A percentile compares a stretch with the other conserved stretches of the same genome.
Conservation (phyloP, 2,329 filamentous ascomycete genomes). For the Aspergillus sp. region DNA sequence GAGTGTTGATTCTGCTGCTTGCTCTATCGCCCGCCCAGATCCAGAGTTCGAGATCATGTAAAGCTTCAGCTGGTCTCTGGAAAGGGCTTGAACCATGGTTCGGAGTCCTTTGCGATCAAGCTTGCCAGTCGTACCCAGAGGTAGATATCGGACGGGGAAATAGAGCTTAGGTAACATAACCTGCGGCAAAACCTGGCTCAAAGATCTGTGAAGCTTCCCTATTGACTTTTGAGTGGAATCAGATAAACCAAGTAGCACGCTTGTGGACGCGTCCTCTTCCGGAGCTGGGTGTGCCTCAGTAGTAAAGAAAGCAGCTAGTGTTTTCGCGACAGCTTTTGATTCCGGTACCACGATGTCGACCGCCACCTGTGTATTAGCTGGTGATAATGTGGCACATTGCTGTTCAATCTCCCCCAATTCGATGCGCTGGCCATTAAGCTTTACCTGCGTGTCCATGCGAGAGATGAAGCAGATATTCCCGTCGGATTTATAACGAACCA, state of each 20-base stretch:
- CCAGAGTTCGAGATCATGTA: constrained; percentile 28
- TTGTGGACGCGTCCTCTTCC: not conserved
- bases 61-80: constrained; percentile 31
- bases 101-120: constrained; percentile 42
- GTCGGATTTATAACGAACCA: constrained; percentile 37
- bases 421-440: constrained; percentile 47
- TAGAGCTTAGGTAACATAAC: constrained; percentile 48
- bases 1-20: constrained; percentile 31
- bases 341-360: constrained; percentile 44
- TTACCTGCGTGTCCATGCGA: constrained; percentile 36
- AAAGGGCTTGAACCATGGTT: constrained; percentile 36
- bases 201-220: constrained; percentile 25
- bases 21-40: constrained; percentile 24
- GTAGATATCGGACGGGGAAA: constrained; percentile 43
- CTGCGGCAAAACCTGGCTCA: constrained; percentile 34
- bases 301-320: constrained; percentile 37
- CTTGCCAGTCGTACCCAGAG: constrained; percentile 45
- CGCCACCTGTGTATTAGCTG: constrained; percentile 39
- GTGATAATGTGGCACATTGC: constrained; percentile 39
- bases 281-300: constrained; percentile 11
- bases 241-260: constrained; percentile 27
- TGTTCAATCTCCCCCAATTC: constrained; percentile 50
- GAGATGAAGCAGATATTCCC: constrained; percentile 36
- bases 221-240: constrained; percentile 23
- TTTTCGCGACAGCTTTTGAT: constrained; percentile 30